Evolutionary conservation across 768 basidiomycete species (phyloP).

Genomic region (Tylopilus plumbeoviolaceoides): DNA sequence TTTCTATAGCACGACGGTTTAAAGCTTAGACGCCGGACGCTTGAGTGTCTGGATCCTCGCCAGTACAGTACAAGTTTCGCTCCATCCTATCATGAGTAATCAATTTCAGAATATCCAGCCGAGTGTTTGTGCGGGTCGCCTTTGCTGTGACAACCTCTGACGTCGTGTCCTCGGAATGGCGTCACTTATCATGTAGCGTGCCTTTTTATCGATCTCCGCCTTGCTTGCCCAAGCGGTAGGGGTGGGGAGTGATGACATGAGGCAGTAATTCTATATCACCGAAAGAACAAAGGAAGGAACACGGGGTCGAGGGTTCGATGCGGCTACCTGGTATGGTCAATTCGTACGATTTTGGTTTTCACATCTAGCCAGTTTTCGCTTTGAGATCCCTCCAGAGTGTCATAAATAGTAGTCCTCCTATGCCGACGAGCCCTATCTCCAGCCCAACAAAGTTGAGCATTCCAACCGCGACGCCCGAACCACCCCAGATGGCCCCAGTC

Average conservation of each 20-base stretch:
- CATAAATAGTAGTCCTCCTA: conserved; percentile 52
- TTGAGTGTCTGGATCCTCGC: background rate
- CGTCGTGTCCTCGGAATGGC: background rate
- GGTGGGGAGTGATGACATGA: background rate
- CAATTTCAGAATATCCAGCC: background rate
- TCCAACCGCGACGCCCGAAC: conserved; percentile 48
- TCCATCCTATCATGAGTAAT: background rate
- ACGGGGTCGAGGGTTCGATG: background rate
- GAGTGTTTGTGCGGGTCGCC: background rate
- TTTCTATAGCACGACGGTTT: background rate
- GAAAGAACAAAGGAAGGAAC: background rate
- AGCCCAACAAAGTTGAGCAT: conserved; percentile 59
- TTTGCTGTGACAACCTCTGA: no score
- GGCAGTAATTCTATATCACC: background rate
- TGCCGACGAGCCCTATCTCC: conserved; percentile 55
- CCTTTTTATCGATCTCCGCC: conserved; percentile 1
- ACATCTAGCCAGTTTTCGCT: conserved; percentile 51
- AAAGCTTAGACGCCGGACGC: background rate
- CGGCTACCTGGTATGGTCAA: background rate
- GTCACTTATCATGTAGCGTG: background rate
- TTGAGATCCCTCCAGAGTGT: conserved; percentile 62
- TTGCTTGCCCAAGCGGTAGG: background rate
- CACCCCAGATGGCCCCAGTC: conserved; percentile 66
- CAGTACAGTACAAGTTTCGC: background rate
- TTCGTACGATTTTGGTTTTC: background rate